These are phyloP conservation scores for Cyberlindnera samutprakarnensis DNA, from an alignment of 805 yeast species.

Conservation along the genomic window DNA sequence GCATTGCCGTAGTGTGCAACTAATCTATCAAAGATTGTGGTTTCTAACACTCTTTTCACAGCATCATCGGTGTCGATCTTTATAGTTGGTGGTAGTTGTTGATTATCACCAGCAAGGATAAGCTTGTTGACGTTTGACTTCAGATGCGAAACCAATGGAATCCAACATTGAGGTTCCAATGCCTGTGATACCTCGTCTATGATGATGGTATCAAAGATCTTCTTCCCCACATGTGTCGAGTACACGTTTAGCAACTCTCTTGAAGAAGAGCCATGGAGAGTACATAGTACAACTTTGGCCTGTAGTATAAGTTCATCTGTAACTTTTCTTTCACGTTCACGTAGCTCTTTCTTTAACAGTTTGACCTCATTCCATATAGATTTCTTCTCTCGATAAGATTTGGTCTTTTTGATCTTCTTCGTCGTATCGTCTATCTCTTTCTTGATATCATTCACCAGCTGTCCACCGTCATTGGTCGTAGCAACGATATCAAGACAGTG, in stretches of 20 bases:
- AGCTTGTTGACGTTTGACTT: slow-evolving; percentile 36
- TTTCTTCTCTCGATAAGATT: slow-evolving; percentile 55
- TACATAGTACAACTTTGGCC: slow-evolving; percentile 68
- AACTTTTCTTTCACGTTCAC: slow-evolving; percentile 56
- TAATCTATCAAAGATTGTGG: slow-evolving; percentile 77
- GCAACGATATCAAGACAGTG: slow-evolving; percentile 76
- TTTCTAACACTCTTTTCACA: slow-evolving; percentile 41
- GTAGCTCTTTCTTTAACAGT: slow-evolving; percentile 60
- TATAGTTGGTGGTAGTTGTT: slow-evolving; percentile 87
- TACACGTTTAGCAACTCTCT: slow-evolving; percentile 54
- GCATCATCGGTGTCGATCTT: slow-evolving; percentile 42
- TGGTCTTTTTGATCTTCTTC: slow-evolving; percentile 51
- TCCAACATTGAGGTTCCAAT: slow-evolving; percentile 94
- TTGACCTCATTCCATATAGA: slow-evolving; percentile 65
- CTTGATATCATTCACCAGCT: slow-evolving; percentile 58
- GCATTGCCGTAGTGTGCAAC: slow-evolving; percentile 38
- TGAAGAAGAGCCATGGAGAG: slow-evolving; percentile 84
- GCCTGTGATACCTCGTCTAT: slow-evolving; percentile 96
- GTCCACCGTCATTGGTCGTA: slow-evolving; percentile 49
- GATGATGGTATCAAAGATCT: slow-evolving; percentile 67
- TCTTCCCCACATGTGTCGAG: slow-evolving; percentile 21
- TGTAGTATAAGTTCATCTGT: slow-evolving; percentile 48
- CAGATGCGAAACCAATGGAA: slow-evolving; percentile 67
- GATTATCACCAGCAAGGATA: slow-evolving; percentile 87
- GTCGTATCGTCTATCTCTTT: slow-evolving; percentile 60